Conservation (phyloP, 805 yeast species). For the Phaffomyces opuntiae region DNA sequence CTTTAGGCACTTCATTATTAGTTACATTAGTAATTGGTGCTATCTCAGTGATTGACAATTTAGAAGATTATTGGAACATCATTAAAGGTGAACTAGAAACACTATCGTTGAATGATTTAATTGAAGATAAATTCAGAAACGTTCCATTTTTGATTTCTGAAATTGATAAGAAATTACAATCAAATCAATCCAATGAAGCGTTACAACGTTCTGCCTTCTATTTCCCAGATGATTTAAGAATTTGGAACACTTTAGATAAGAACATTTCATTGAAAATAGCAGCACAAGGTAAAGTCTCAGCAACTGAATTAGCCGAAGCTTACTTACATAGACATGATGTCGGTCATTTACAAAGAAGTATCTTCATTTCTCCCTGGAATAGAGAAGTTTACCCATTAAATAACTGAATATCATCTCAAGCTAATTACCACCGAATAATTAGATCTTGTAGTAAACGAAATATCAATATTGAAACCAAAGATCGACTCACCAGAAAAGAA, state of each 20-base stretch:
- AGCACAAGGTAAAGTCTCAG: conserved; percentile 40
- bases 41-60: conserved; percentile 58
- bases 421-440: neutral
- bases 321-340: conserved; percentile 41
- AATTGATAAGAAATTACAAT: conserved; percentile 36
- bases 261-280: conserved; percentile 56
- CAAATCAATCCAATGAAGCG: conserved; percentile 16
- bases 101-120: conserved; percentile 39
- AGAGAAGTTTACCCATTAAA: conserved; percentile 18
- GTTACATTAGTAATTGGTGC: conserved; percentile 76
- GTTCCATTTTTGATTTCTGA: conserved; percentile 55
- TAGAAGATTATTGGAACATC: conserved; percentile 52
- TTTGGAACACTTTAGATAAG: conserved; percentile 63
- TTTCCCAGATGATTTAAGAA: conserved; percentile 61
- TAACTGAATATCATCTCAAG: neutral
- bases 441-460: no score
- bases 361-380: conserved; percentile 55
- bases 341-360: conserved; percentile 58
- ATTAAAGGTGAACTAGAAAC: conserved; percentile 57
- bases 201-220: conserved; percentile 71
- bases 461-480: no score
- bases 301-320: conserved; percentile 45
- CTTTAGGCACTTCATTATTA: conserved; percentile 56
- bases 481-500: no score
- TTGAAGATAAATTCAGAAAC: conserved; percentile 43